Evolutionary conservation across 179 eudicot genomes (phyloP).

Genomic region (Heliamphora pulchella): DNA sequence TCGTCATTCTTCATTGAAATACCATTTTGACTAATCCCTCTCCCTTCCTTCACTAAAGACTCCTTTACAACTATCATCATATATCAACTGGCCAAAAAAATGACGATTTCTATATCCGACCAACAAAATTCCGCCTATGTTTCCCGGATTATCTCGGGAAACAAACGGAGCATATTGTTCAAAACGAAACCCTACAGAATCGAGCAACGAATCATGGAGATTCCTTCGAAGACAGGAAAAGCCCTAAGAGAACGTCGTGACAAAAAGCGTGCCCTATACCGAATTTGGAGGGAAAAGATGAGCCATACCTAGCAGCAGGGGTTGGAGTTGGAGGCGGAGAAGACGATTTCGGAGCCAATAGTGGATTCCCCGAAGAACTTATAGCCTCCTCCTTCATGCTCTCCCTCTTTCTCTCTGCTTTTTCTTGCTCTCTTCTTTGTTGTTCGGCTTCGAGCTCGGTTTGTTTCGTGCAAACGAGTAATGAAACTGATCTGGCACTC

Average conservation of each 20-base stretch:
- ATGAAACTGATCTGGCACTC: background rate
- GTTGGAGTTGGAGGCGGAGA: conserved; percentile 38
- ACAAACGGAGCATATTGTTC: background rate
- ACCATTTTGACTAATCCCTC: no score
- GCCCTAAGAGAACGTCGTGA: background rate
- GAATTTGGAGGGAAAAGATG: background rate
- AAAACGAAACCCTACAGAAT: conserved; percentile 3
- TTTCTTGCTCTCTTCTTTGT: conserved; percentile 8
- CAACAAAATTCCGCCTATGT: background rate
- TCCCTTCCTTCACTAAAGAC: background rate
- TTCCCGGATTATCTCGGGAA: background rate
- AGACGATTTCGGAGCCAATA: conserved; percentile 25
- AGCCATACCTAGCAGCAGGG: conserved; percentile 44
- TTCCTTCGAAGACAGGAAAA: background rate
- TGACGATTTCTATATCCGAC: background rate
- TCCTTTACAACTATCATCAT: background rate
- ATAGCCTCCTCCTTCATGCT: conserved; percentile 41
- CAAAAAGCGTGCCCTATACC: conserved; percentile 8
- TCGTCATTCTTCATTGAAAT: background rate
- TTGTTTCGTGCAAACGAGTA: background rate
- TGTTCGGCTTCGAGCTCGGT: conserved; percentile 9
- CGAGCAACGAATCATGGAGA: background rate
- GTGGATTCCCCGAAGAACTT: conserved; percentile 40
- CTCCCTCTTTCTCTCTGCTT: conserved; percentile 9
- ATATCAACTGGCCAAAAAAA: background rate